Evolutionary conservation across 139 green algal genomes (phyloP), one percentile per base, ranked within the genome.

Genomic region (Chlamydomonas sphaeroides): DNA sequence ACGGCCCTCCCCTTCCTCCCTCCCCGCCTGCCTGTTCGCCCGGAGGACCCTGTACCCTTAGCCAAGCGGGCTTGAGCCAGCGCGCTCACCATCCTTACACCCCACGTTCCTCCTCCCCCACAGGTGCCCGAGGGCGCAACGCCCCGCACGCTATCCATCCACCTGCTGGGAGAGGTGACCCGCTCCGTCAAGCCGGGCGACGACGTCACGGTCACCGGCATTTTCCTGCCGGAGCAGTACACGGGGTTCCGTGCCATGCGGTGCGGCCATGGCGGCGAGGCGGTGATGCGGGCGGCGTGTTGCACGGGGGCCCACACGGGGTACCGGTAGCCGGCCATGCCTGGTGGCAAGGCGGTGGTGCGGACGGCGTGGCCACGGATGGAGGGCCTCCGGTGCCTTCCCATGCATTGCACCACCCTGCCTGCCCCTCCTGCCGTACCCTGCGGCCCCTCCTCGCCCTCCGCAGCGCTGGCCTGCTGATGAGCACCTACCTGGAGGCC

Each of bases 41-140:
- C n/a, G n/a, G n/a, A n/a, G n/a, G n/a, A n/a, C n/a, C n/a, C n/a
- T n/a, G n/a, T n/a, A n/a, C n/a, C n/a, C n/a, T 62, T 6, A 11
- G 68, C n/a, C n/a, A n/a, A n/a, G n/a, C n/a, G n/a, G n/a, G n/a
- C n/a, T n/a, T n/a, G n/a, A n/a, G n/a, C n/a, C n/a, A n/a, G n/a
- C n/a, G n/a, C n/a, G n/a, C n/a, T n/a, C n/a, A 38, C 33, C 56
- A 23, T 74, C 20, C 21, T 42, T 45, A 6, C 5, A 28, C 33
- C 3, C 63, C 33, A 21, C 65, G 20, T 38, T 36, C 38, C 66
- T 1, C 8, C 32, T 42, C 53, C 11, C 0, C 26, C 65, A 0
- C 91, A 98, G 90, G 97, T 99, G 36, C 97, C 97, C 15, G 91
- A 98, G 85, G 97, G 97, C 66, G 90, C 94, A 59, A 98, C 97